Evolutionary conservation across 2,329 filamentous ascomycete species (phyloP).

Genomic region (Penicillium sp.): DNA sequence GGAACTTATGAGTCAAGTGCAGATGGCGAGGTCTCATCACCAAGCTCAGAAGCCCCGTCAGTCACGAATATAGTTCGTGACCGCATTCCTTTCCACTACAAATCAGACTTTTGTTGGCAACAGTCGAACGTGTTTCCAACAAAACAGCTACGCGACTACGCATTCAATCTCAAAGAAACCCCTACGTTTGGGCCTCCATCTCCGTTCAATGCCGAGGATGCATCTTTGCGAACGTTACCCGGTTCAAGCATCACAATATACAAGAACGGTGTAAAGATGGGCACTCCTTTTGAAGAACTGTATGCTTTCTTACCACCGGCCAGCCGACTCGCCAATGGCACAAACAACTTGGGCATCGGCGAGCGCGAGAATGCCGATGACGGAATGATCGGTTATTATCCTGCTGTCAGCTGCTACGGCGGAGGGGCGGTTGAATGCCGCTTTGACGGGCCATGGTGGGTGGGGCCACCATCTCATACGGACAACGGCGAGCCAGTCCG

Average conservation of each 20-base stretch:
- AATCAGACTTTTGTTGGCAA: slow-evolving; percentile 87
- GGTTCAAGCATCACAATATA: slow-evolving; percentile 79
- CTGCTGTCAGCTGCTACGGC: slow-evolving; percentile 81
- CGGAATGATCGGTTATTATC: slow-evolving; percentile 90
- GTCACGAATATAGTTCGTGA: no score
- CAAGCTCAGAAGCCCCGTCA: no score
- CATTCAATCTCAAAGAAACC: slow-evolving; percentile 39
- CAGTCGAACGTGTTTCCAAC: slow-evolving; percentile 55
- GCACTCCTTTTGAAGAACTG: slow-evolving; percentile 77
- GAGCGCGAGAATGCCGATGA: slow-evolving; percentile 84
- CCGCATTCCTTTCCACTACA: slow-evolving; percentile 87
- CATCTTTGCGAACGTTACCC: slow-evolving; percentile 76
- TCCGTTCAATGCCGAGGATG: slow-evolving; percentile 57
- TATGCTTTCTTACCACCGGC: slow-evolving; percentile 86
- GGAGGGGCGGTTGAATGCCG: slow-evolving; percentile 87
- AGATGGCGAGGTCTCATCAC: no score
- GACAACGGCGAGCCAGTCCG: slow-evolving; percentile 42
- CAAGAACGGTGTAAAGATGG: slow-evolving; percentile 81
- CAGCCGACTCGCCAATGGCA: slow-evolving; percentile 46
- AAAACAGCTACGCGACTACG: slow-evolving; percentile 72
- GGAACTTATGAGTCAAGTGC: slow-evolving; percentile 90
- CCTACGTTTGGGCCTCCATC: slow-evolving; percentile 44
- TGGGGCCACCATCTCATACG: slow-evolving; percentile 56
- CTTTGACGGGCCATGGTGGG: slow-evolving; percentile 91
- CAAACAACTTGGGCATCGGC: slow-evolving; percentile 47